Base-by-base conservation (phyloP, 2,329 filamentous ascomycete species). In the Alternaria incomplexa region DNA sequence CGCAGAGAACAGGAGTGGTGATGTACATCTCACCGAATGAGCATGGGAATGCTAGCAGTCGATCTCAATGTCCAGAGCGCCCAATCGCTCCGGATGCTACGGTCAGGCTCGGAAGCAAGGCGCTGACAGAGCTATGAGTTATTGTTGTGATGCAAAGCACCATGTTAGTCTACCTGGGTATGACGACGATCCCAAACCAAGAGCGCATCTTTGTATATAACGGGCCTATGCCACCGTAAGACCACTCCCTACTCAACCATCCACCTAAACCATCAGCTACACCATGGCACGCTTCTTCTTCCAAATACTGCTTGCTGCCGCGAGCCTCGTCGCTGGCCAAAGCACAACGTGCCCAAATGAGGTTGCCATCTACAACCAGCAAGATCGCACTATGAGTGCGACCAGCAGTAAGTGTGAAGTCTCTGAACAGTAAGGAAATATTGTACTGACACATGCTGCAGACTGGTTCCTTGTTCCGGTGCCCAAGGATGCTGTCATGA, bases 381-480 rank as follows among this genome's bases (percentile, higher is more conserved):
- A 64, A 25, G 61, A 61, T 15, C 64, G 64, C 12, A 61, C 64
- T 8, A 64, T 64, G 61, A 43, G 61, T 5, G 20, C 58, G n/a
- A 56, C 53, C 23, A 61, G 50, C 25, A 61, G 64, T 66, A 3
- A 36, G 50, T 54, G 15, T 26, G 11, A 15, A 50, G 12, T 11
- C 28, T n/a, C 9, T 12, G 2, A 2, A 8, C 11, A 2, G 2
- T n/a, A 17, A 36, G 28, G 6, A 20, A 25, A 9, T 6, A 5
- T 5, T 25, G 12, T 48, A 15, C 44, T 56, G 28, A 65, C n/a
- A 25, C 11, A 45, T 4, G 0, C n/a, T 6, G 3, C 30, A 65
- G 64, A 52, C 10, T 64, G 57, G 51, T 61, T 66, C 46, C 8
- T 66, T 11, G 54, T 66, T 4, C 57, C 53, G 15, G 51, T 62